A percentile compares a stretch with the other conserved stretches of the same genome.
Conservation (phyloP, 2,329 filamentous ascomycete species). For the Pseudofabraea citricarpa region DNA sequence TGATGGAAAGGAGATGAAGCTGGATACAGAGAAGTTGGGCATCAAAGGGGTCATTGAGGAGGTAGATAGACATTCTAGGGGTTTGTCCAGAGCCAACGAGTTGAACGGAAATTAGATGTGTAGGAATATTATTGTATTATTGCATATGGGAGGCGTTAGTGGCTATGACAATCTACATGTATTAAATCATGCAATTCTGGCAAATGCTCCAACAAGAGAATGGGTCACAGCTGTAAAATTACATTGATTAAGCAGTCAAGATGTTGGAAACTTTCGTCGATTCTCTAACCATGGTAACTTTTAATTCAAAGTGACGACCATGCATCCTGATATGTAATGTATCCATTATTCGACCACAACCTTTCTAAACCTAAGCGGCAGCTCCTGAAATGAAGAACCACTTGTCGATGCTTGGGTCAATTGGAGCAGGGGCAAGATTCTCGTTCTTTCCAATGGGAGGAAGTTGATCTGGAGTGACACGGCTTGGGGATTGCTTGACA, state of each 20-base stretch:
- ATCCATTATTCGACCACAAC: too few relatives aligned
- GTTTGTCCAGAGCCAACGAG: constrained; percentile 77
- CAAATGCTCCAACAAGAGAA: too few relatives aligned
- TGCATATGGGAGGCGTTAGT: constrained; percentile 23
- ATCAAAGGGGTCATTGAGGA: constrained; percentile 86
- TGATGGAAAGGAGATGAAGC: constrained; percentile 85
- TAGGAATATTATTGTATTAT: constrained; percentile 9
- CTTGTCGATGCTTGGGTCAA: constrained; percentile 97
- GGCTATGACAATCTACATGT: too few relatives aligned
- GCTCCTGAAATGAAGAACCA: constrained; percentile 99
- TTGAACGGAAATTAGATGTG: constrained; percentile 43
- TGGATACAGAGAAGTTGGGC: constrained; percentile 75
- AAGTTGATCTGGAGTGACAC: constrained; percentile 64
- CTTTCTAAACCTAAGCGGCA: too few relatives aligned
- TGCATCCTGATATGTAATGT: too few relatives aligned
- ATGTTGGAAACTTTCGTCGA: too few relatives aligned
- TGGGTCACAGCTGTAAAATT: too few relatives aligned
- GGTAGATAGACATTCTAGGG: constrained; percentile 82
- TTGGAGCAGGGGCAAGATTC: constrained; percentile 79
- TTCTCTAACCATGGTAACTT: too few relatives aligned
- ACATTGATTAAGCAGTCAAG: too few relatives aligned
- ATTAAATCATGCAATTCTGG: too few relatives aligned
- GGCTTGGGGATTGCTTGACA: constrained; percentile 68
- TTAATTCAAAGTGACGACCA: too few relatives aligned
- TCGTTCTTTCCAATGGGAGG: constrained; percentile 74